phyloP scores from a whole-genome alignment of 495 filamentous ascomycete genomes.

The Viridothelium virens region DNA sequence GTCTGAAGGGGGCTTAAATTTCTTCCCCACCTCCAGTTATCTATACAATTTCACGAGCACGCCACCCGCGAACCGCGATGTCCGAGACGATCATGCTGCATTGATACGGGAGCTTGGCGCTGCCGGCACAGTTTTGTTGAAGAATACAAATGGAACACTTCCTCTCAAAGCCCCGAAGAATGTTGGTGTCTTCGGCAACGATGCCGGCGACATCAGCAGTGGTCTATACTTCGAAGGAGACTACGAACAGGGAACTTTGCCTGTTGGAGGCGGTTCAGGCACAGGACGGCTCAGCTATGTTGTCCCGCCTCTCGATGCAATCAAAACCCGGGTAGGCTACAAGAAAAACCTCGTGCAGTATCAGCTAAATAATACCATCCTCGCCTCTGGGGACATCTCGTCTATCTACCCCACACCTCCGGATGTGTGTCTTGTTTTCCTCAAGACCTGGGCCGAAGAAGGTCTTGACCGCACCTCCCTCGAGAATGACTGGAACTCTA shows the following conservation, averaged over 20 bases:
- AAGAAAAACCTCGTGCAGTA: constrained; percentile 34
- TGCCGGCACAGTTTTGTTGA: constrained; percentile 53
- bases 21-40: constrained; percentile 16
- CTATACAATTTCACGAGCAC: constrained; percentile 27
- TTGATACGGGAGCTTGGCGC: constrained; percentile 52
- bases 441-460: constrained; percentile 50
- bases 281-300: constrained; percentile 45
- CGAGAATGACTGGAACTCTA: constrained; percentile 41
- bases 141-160: constrained; percentile 49
- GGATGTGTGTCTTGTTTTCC: constrained; percentile 48
- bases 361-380: constrained; percentile 36
- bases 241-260: constrained; percentile 51
- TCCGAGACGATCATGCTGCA: constrained; percentile 42
- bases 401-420: constrained; percentile 29
- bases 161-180: constrained; percentile 46
- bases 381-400: constrained; percentile 17
- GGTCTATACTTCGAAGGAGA: constrained; percentile 39
- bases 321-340: constrained; percentile 35
- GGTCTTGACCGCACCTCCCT: constrained; percentile 44
- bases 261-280: constrained; percentile 54
- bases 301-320: constrained; percentile 51
- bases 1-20: constrained; percentile 15
- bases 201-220: constrained; percentile 43
- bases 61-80: constrained; percentile 34
- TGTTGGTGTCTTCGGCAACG: constrained; percentile 56